Evolutionary conservation across 495 filamentous ascomycete species (phyloP).

Genomic region (Apodospora peruviana): DNA sequence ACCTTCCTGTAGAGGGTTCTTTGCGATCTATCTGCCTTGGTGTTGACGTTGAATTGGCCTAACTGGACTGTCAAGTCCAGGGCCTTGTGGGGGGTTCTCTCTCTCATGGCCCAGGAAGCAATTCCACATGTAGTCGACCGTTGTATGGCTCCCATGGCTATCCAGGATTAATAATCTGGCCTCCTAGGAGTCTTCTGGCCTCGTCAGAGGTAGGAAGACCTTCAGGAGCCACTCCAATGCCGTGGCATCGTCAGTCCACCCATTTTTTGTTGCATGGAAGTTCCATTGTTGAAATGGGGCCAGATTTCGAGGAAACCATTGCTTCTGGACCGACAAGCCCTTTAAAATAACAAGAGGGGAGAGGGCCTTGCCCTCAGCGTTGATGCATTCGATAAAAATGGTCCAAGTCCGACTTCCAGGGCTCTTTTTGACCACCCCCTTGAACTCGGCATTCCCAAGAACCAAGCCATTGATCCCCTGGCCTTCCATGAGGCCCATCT

Average conservation of each 20-base stretch:
- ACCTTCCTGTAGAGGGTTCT: not conserved
- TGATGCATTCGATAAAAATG: conserved; percentile 2
- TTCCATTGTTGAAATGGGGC: not conserved
- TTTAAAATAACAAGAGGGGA: conserved; percentile 6
- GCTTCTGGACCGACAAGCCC: not conserved
- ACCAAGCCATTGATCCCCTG: not conserved
- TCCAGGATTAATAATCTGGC: not conserved
- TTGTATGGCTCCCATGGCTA: not conserved
- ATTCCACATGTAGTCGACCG: not conserved
- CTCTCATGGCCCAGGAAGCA: not conserved
- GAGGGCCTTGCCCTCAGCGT: not conserved
- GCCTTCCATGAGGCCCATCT: not conserved
- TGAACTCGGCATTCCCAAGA: not conserved
- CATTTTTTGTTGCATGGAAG: not conserved
- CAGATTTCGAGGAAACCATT: not conserved
- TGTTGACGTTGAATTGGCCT: not conserved
- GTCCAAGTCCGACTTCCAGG: conserved; percentile 1
- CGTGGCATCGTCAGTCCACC: not conserved
- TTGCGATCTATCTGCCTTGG: not conserved
- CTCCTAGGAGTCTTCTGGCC: not conserved
- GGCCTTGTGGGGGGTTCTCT: not conserved
- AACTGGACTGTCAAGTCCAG: not conserved
- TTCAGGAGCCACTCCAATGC: not conserved
- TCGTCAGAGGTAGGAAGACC: not conserved
- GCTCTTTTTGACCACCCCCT: not conserved